Evolutionary conservation across 1,139 yeast genomes (phyloP), one percentile per base, ranked within the genome.

Genomic region (Kurtzmaniella natalensis): DNA sequence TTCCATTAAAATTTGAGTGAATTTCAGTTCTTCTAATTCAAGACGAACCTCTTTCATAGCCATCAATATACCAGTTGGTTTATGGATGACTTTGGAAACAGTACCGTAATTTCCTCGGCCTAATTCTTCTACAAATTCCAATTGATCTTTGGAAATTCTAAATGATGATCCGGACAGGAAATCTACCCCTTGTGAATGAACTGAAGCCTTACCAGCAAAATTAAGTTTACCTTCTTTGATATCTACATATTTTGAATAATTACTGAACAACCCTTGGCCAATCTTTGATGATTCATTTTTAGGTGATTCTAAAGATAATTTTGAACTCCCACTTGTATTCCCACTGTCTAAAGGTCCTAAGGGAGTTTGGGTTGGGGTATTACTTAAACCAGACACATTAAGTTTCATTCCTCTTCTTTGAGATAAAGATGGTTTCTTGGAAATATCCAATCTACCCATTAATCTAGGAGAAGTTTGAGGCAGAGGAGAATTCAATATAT

Each of bases 101-200:
- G 94, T 85, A 36, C 97, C 98, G 55, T 92, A 92, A 60, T 92
- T 92, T 8, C 98, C 98, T 34, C 89, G 76, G 2, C 98, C 98
- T 32, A 92, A 64, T 57, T 89, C 97, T 34, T 84, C 95, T 25
- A 81, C 55, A 43, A 83, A 76, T 51, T 88, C 94, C 42, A 92
- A 66, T 53, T 89, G 95, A 46, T 87, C 95, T 37, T 88, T 70
- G 2, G 95, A 82, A 30, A 94, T 87, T 39, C 85, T 70, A 59
- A 92, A 89, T 33, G 88, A 81, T 4, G 89, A 77, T 0, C 98
- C 98, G 32, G 85, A 78, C 30, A 86, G 77, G 49, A 92, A 92
- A 55, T 88, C 94, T 29, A 92, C 81, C 30, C 98, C 98, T 45
- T 85, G 78, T 0, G 96, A 81, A 50, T 92, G 94, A 34, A 92